phyloP scores from a whole-genome alignment of 2,329 filamentous ascomycete species.

The Pestalotiopsis sp. region DNA sequence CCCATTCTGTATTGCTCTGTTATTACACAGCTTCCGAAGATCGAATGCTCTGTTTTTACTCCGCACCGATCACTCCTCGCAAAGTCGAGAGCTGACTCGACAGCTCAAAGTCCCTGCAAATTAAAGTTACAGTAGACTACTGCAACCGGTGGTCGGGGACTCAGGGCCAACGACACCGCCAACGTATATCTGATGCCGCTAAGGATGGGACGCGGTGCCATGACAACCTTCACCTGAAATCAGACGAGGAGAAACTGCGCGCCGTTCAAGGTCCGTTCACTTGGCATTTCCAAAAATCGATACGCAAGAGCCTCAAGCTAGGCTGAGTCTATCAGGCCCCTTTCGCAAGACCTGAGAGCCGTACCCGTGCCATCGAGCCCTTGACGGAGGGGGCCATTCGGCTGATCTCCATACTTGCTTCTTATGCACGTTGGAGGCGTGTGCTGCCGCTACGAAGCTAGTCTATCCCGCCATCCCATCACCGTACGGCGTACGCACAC shows the following conservation, averaged over 20 bases:
- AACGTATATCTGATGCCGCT: conserved; percentile 9
- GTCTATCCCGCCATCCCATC: background rate
- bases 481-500: background rate
- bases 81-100: background rate
- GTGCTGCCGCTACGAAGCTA: background rate
- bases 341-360: background rate
- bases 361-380: background rate
- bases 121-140: background rate
- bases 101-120: background rate
- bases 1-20: background rate
- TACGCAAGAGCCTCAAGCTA: too few species aligned
- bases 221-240: conserved; percentile 10
- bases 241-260: background rate
- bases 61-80: background rate
- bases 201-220: background rate
- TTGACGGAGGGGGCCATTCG: background rate
- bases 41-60: background rate
- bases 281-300: background rate
- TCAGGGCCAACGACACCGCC: background rate
- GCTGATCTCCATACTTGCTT: conserved; percentile 1
- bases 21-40: background rate
- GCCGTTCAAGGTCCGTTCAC: background rate
- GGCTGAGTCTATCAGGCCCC: background rate
- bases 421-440: conserved; percentile 7
- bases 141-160: background rate